phyloP scores from a whole-genome alignment of 495 filamentous ascomycete species.

The Apodospora peruviana region DNA sequence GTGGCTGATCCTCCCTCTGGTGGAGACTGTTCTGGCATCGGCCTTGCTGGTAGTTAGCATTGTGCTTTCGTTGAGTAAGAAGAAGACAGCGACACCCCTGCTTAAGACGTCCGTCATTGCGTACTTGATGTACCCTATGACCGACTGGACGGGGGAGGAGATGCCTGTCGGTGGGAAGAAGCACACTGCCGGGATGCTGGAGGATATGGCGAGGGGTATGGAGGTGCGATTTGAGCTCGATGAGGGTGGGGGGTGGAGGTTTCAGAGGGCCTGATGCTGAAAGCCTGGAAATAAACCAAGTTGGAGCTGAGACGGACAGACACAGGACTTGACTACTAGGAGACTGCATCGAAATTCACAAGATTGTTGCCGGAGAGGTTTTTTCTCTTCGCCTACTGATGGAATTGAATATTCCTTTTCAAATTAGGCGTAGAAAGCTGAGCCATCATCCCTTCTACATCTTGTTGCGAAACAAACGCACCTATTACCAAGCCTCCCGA shows the following conservation, averaged over 20 bases:
- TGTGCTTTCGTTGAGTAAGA: background rate
- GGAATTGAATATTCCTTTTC: no score
- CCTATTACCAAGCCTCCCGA: no score
- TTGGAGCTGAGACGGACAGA: no score
- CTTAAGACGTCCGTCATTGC: background rate
- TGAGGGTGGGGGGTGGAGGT: background rate
- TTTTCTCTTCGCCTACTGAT: no score
- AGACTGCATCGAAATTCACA: no score
- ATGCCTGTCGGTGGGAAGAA: background rate
- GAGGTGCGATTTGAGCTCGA: background rate
- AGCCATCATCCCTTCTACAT: no score
- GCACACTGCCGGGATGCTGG: background rate
- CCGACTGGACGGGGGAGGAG: background rate
- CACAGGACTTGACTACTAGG: no score
- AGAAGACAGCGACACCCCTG: background rate
- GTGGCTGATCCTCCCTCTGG: background rate
- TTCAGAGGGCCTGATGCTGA: background rate
- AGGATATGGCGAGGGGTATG: background rate
- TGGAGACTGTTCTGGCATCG: background rate
- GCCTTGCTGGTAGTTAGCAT: background rate
- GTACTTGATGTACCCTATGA: background rate
- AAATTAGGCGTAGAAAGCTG: no score
- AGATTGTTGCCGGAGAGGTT: no score
- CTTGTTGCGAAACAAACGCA: no score
- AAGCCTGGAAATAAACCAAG: no score